A percentile compares a stretch with the other conserved stretches of the same genome.
phyloP scores from a whole-genome alignment of 495 filamentous ascomycete species.

The Trichoderma asperelloides region DNA sequence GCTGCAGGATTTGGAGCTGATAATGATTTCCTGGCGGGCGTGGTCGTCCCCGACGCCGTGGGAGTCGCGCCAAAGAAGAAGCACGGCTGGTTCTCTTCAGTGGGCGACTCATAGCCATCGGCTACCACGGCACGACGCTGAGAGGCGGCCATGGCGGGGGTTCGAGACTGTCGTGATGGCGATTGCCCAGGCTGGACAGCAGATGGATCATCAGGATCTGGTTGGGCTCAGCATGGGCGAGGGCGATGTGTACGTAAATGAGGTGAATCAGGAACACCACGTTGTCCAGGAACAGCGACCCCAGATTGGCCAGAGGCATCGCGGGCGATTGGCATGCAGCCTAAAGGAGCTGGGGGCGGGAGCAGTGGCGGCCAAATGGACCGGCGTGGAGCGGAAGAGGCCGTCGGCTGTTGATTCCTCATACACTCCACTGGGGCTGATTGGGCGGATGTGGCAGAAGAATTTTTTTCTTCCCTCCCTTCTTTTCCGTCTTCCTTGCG shows the following conservation, averaged over 20 bases:
- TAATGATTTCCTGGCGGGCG: slow-evolving; percentile 11
- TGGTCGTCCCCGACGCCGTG: slow-evolving; percentile 6
- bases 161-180: slow-evolving; percentile 13
- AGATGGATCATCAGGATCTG: slow-evolving; percentile 23
- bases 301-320: slow-evolving; percentile 33
- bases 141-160: slow-evolving; percentile 11
- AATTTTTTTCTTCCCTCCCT: too few species aligned
- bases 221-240: slow-evolving; percentile 25
- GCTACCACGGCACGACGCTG: slow-evolving; percentile 16
- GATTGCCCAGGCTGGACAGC: slow-evolving; percentile 19
- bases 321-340: background rate
- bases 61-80: slow-evolving; percentile 12
- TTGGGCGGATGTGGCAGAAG: too few species aligned
- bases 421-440: too few species aligned
- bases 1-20: slow-evolving; percentile 9
- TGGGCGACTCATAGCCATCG: slow-evolving; percentile 20
- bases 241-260: slow-evolving; percentile 28
- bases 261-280: slow-evolving; percentile 32
- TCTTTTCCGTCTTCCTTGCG: too few species aligned
- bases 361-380: background rate
- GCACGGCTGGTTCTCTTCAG: slow-evolving; percentile 14
- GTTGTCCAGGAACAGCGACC: slow-evolving; percentile 27
- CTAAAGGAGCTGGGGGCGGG: background rate
- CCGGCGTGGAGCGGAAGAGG: background rate
- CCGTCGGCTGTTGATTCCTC: too few species aligned